phyloP scores from a whole-genome alignment of 108 stramenopile species.

The Chaetoceros muelleri region DNA sequence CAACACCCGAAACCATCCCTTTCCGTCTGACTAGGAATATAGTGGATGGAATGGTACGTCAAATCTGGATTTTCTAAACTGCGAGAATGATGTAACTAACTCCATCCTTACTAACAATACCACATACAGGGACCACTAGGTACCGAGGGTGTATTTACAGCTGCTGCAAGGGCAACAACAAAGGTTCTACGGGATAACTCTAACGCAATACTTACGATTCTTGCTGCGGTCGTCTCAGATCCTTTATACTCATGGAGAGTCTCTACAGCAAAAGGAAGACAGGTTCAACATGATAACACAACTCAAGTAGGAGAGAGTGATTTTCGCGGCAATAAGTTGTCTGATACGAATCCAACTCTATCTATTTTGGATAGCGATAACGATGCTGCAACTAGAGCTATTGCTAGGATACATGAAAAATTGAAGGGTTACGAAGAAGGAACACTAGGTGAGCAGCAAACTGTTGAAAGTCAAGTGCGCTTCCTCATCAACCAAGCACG shows the following conservation, averaged over 20 bases:
- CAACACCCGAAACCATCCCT: slow-evolving; percentile 88
- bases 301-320: not conserved
- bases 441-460: slow-evolving; percentile 81
- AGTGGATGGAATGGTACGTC: slow-evolving; percentile 86
- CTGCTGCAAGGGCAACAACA: slow-evolving; percentile 71
- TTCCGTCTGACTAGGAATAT: slow-evolving; percentile 96
- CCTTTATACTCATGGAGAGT: slow-evolving; percentile 91
- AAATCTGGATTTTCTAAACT: slow-evolving; percentile 7
- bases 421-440: slow-evolving; percentile 96
- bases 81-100: not conserved
- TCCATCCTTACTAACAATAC: not conserved
- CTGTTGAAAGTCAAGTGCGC: slow-evolving; percentile 91
- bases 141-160: slow-evolving; percentile 82
- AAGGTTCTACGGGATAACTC: slow-evolving; percentile 68
- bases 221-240: slow-evolving; percentile 91
- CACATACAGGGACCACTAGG: slow-evolving; percentile 45
- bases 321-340: not conserved
- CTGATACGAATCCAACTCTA: not conserved
- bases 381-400: slow-evolving; percentile 45
- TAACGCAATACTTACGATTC: slow-evolving; percentile 77
- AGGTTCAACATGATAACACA: slow-evolving; percentile 15
- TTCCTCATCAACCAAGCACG: slow-evolving; percentile 89
- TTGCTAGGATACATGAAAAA: slow-evolving; percentile 84
- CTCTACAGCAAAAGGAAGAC: slow-evolving; percentile 53
- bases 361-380: slow-evolving; percentile 25